Evolutionary conservation across 495 filamentous ascomycete species (phyloP), one percentile per base, ranked within the genome.

Genomic region (Ramalina peruviana): DNA sequence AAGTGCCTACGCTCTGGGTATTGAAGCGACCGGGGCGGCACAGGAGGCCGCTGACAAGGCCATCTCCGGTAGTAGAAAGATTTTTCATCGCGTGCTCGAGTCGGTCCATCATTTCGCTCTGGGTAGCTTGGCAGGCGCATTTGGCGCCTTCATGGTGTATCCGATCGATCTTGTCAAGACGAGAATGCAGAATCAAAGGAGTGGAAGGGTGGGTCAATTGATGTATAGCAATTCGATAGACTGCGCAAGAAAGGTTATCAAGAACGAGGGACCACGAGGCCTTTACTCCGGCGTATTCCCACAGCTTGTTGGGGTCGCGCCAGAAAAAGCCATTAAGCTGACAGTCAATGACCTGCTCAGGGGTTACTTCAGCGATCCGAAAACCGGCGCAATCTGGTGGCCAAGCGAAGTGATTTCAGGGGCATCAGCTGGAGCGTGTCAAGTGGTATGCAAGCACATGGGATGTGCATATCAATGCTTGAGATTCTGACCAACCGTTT

Each of bases 141-240:
- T 97, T 58, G 92, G 92, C 59, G 92, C 92, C 13, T 96, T 97
- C 64, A 93, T 97, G 82, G 92, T 98, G 38, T 98, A 98, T 65
- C 92, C 92, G 23, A 97, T 98, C 64, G 92, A 98, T 67, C 71
- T 98, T 41, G 92, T 98, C 54, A 98, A 98, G 77, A 98, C 92
- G 9, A 80, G 92, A 33, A 88, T 98, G 88, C 92, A 98, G 65
- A 98, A 97, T 68, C 92, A 98, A 68, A 78, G 92, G 46, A 79
- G 76, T 30, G 75, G 72, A 16, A 74, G 82, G 21, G 86, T 88
- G 4, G 92, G 92, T 53, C 80, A 95, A 65, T 67, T 84, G 51
- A 69, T 97, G 54, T 98, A 98, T 67, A 94, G 90, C 64, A 98
- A 98, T 71, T 95, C 88, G 20, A 58, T 94, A 27, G 92, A 98